Evolutionary conservation across 331 rosid genomes (phyloP).

Genomic region (Prunus yedoensis): DNA sequence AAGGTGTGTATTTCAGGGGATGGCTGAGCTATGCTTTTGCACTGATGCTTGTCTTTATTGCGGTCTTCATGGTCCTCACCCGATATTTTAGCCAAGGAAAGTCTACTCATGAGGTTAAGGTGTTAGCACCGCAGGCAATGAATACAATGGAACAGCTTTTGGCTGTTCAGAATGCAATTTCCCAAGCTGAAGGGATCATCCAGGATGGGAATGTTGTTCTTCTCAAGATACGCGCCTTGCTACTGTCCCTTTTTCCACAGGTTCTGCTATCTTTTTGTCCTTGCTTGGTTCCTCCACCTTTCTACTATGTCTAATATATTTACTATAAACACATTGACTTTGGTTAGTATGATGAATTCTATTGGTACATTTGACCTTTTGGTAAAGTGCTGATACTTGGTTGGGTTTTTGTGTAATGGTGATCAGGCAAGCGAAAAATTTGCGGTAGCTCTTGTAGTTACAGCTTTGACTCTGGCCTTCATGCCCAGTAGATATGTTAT

Average conservation of each 20-base stretch:
- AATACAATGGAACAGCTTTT: conserved; percentile 93
- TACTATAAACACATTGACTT: too few relatives aligned
- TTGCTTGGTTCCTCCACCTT: conserved; percentile 10
- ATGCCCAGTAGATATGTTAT: conserved; percentile 53
- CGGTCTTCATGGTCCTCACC: conserved; percentile 68
- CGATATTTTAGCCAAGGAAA: conserved; percentile 49
- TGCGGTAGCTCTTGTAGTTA: conserved; percentile 49
- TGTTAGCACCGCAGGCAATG: conserved; percentile 73
- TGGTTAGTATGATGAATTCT: not conserved
- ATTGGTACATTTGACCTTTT: too few relatives aligned
- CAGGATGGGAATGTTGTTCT: conserved; percentile 79
- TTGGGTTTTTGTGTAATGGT: conserved; percentile 20
- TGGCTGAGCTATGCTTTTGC: conserved; percentile 77
- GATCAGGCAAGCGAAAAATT: conserved; percentile 80
- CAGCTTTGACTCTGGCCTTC: conserved; percentile 58
- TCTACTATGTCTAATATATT: not conserved
- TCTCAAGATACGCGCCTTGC: conserved; percentile 76
- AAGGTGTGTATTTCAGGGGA: conserved; percentile 52
- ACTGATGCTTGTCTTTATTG: conserved; percentile 39
- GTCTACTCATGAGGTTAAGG: conserved; percentile 60
- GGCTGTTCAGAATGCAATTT: conserved; percentile 81
- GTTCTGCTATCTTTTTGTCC: conserved; percentile 37
- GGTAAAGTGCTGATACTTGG: conserved; percentile 8
- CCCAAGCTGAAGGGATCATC: conserved; percentile 70
- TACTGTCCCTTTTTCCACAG: conserved; percentile 81